Evolutionary conservation across 1,139 yeast species (phyloP), one percentile per base, ranked within the genome.

Genomic region (Yamadazyma triangularis): DNA sequence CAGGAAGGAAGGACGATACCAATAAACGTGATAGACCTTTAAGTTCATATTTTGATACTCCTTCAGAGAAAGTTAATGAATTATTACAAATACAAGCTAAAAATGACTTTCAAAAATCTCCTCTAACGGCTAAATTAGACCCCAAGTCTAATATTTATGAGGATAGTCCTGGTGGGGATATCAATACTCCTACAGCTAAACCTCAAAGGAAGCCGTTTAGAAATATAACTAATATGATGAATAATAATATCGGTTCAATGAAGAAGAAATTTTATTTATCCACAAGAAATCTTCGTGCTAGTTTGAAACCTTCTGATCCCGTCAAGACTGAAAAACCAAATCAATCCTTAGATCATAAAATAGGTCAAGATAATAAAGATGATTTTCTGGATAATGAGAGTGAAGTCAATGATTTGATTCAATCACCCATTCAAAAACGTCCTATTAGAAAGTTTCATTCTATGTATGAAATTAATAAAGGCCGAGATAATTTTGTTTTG

Each of bases 401-500:
- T 5, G 28, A 24, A 21, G 27, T 25, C 13, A 15, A 15, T 16
- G 20, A 26, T 15, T 11, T 12, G n/a, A 11, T 13, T 11, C 23
- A 22, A 24, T 35, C 40, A 12, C 40, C 39, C 4, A 30, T 31
- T 7, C 26, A 26, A 26, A 24, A 14, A 23, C 13, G 25, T 8
- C 27, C 33, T 15, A 36, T 44, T 14, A 30, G 87, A 33, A 64
- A 87, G 36, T 77, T 80, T 15, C 86, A 78, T 44, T 76, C 84
- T 25, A 76, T 80, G 82, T 77, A 70, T 48, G 79, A 76, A 38
- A 63, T 62, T 24, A 56, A 48, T 32, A 60, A 56, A 46, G 73
- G 60, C 47, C 62, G 50, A 44, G 66, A 48, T 41, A 47, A 39
- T 13, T 18, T 18, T 18, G 42, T 56, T 33, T 33, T 42, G 8